Conservation (phyloP, 2,329 filamentous ascomycete species). For the Verticillium tricorpus region DNA sequence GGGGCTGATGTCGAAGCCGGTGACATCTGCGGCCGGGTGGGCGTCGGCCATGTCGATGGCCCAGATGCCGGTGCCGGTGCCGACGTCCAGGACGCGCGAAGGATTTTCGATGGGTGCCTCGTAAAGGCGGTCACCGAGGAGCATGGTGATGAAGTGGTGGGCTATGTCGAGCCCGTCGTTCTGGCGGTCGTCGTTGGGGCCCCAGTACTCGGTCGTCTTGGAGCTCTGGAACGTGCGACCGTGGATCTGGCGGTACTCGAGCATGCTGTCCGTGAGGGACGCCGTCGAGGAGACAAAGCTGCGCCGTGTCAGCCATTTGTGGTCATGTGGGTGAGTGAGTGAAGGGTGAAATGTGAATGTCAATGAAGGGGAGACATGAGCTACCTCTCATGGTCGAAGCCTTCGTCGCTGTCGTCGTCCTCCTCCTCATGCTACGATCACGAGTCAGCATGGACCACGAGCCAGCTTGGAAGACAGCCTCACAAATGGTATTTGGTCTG, state of each 20-base stretch:
- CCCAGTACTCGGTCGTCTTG: conserved; percentile 19
- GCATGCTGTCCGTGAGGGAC: conserved; percentile 23
- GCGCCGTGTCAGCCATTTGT: neutral
- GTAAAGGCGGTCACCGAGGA: conserved; percentile 13
- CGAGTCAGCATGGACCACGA: neutral
- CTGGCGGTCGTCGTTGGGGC: conserved; percentile 21
- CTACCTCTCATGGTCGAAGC: neutral
- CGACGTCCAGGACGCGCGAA: conserved; percentile 35
- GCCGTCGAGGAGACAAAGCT: conserved; percentile 17
- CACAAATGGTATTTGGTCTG: neutral
- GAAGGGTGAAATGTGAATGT: neutral
- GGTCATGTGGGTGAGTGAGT: neutral
- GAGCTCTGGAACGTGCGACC: conserved; percentile 25
- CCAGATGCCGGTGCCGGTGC: conserved; percentile 53
- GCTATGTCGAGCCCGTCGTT: conserved; percentile 19
- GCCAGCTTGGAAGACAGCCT: neutral
- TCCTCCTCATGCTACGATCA: neutral
- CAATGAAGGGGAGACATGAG: neutral
- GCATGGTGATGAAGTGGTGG: conserved; percentile 19
- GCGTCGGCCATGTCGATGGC: conserved; percentile 44
- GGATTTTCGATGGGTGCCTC: conserved; percentile 1
- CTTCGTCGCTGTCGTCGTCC: neutral
- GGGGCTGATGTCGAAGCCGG: conserved; percentile 51
- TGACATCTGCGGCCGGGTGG: conserved; percentile 36
- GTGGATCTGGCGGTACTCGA: conserved; percentile 25